Percentiles rank a stretch among this genome's conserved stretches.
Evolutionary conservation across 768 basidiomycete species (phyloP).

Genomic region (Lyophyllum atratum): DNA sequence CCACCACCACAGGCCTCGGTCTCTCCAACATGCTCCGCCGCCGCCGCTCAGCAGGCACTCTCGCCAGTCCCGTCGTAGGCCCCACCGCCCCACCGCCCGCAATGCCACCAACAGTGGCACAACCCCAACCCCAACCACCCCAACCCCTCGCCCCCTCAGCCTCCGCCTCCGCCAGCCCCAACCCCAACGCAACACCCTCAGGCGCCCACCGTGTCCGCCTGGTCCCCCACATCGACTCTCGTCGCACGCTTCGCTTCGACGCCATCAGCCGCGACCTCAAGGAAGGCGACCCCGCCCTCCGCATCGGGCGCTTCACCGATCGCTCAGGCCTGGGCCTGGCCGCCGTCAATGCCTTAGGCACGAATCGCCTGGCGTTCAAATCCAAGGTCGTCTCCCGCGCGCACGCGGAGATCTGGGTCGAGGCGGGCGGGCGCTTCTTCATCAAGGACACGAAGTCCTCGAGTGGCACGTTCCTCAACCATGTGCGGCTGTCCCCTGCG

Average conservation of each 20-base stretch:
- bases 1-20: constrained; percentile 37
- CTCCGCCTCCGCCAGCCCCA: constrained; percentile 9
- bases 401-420: constrained; percentile 94
- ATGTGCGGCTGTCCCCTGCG: constrained; percentile 84
- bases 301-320: constrained; percentile 95
- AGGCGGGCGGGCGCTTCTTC: constrained; percentile 68
- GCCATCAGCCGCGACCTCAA: constrained; percentile 86
- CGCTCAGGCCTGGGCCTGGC: constrained; percentile 67
- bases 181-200: background rate
- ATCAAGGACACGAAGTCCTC: constrained; percentile 90
- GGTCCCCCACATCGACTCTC: constrained; percentile 92
- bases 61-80: constrained; percentile 28
- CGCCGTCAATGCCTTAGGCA: constrained; percentile 66
- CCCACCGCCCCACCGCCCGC: constrained; percentile 6
- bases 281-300: constrained; percentile 67
- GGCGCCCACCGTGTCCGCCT: constrained; percentile 84
- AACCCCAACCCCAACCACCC: constrained; percentile 9
- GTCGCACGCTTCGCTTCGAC: constrained; percentile 88
- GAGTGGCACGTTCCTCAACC: constrained; percentile 95
- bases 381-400: constrained; percentile 93
- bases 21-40: constrained; percentile 67
- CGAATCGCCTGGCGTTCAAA: constrained; percentile 91
- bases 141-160: constrained; percentile 24
- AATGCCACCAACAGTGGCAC: constrained; percentile 15
- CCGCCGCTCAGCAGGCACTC: constrained; percentile 63